phyloP scores from a whole-genome alignment of 2,329 filamentous ascomycete genomes.

The Pseudocercospora ulei region DNA sequence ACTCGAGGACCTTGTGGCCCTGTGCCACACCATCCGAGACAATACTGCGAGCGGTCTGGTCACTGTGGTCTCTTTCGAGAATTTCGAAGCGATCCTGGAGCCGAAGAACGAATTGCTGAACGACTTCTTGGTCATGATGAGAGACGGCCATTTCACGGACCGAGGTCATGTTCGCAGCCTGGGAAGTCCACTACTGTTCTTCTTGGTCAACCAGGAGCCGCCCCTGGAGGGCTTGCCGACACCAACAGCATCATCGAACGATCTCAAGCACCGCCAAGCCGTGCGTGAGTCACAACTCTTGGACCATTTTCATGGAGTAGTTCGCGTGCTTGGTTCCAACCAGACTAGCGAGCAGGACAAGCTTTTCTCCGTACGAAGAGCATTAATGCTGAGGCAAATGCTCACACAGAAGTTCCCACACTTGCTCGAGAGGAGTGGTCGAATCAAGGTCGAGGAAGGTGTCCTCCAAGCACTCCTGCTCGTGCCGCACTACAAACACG shows the following conservation, averaged over 20 bases:
- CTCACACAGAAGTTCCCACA: slow-evolving; percentile 31
- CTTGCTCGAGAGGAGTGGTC: slow-evolving; percentile 25
- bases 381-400: slow-evolving; percentile 32
- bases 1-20: slow-evolving; percentile 25
- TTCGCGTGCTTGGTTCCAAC: slow-evolving; percentile 30
- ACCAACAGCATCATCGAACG: slow-evolving; percentile 25
- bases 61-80: slow-evolving; percentile 30
- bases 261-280: slow-evolving; percentile 19
- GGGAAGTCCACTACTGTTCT: slow-evolving; percentile 30
- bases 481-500: slow-evolving; percentile 32
- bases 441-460: slow-evolving; percentile 32
- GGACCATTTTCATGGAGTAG: slow-evolving; percentile 31
- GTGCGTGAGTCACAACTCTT: slow-evolving; percentile 29
- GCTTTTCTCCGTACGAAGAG: slow-evolving; percentile 30
- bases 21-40: slow-evolving; percentile 31
- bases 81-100: slow-evolving; percentile 30
- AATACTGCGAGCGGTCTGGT: slow-evolving; percentile 25
- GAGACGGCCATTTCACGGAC: slow-evolving; percentile 30
- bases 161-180: slow-evolving; percentile 25
- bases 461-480: slow-evolving; percentile 32
- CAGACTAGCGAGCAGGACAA: slow-evolving; percentile 27
- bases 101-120: slow-evolving; percentile 25
- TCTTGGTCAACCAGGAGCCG: slow-evolving; percentile 30
- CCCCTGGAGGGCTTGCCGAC: slow-evolving; percentile 20
- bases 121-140: slow-evolving; percentile 29